Conservation (phyloP, 106 monocot genomes). For the Posidonia australis region DNA sequence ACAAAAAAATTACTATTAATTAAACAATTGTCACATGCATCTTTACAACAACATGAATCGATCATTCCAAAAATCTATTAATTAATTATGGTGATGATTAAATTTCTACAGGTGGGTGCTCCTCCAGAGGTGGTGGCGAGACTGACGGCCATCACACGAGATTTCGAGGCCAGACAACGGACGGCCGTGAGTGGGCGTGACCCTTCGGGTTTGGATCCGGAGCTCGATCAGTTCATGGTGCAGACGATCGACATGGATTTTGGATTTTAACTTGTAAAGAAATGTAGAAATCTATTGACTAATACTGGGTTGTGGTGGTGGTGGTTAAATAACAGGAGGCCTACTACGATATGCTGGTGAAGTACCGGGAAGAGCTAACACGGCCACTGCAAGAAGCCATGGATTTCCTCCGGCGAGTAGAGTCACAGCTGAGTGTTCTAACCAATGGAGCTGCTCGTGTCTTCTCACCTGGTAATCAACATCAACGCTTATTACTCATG, state of each 20-base stretch:
- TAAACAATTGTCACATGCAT: neutral
- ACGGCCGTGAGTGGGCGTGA: conserved; percentile 16
- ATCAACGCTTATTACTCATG: no score
- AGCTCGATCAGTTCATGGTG: conserved; percentile 99
- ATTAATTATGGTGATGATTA: neutral
- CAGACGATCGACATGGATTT: neutral
- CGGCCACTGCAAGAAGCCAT: conserved; percentile 61
- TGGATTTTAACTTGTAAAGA: neutral
- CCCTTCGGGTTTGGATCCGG: conserved; percentile 40
- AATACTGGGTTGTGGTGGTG: neutral
- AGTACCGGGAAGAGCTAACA: conserved; percentile 64
- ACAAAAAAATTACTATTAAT: neutral
- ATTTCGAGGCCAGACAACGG: conserved; percentile 36
- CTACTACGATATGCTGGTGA: conserved; percentile 62
- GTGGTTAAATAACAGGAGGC: conserved; percentile 28
- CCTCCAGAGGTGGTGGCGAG: conserved; percentile 63
- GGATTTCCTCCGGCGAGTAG: conserved; percentile 53
- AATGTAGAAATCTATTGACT: neutral
- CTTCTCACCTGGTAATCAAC: conserved; percentile 32
- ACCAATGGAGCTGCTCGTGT: conserved; percentile 35
- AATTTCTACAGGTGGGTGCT: conserved; percentile 61
- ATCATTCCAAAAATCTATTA: neutral
- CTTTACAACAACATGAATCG: neutral
- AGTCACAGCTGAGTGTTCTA: conserved; percentile 52
- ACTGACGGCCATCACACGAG: conserved; percentile 33